These are phyloP conservation scores for Colletotrichum gloeosporioides DNA, from an alignment of 2,329 filamentous ascomycete species.

Conservation along the genomic window DNA sequence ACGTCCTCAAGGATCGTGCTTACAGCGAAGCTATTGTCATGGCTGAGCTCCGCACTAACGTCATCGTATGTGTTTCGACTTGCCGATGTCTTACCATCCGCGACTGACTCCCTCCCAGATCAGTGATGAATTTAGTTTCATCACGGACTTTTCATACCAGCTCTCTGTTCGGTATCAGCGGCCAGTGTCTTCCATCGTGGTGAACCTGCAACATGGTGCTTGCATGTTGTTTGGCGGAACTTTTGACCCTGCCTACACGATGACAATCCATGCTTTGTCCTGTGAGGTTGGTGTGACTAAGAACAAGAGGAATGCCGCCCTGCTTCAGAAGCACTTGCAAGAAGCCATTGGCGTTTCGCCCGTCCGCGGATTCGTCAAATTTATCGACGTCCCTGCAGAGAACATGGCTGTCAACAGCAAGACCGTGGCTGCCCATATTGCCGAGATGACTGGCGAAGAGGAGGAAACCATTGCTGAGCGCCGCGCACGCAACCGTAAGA, in stretches of 20 bases:
- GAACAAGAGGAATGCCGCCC: slow-evolving; percentile 81
- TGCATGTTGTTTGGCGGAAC: slow-evolving; percentile 78
- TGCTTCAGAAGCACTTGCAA: slow-evolving; percentile 78
- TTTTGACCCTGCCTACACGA: slow-evolving; percentile 79
- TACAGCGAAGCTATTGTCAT: slow-evolving; percentile 63
- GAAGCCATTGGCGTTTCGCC: slow-evolving; percentile 71
- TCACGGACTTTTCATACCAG: slow-evolving; percentile 75
- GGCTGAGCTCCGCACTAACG: slow-evolving; percentile 69
- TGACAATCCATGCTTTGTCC: slow-evolving; percentile 75
- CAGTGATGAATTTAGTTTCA: slow-evolving; percentile 76
- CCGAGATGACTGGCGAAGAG: slow-evolving; percentile 50
- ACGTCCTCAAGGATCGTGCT: slow-evolving; percentile 49
- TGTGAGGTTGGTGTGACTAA: slow-evolving; percentile 72
- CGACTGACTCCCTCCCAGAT: slow-evolving; percentile 52
- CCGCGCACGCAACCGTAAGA: slow-evolving; percentile 32
- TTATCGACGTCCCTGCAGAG: slow-evolving; percentile 72
- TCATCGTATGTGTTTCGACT: slow-evolving; percentile 55
- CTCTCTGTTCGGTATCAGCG: slow-evolving; percentile 79
- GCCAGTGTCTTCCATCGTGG: slow-evolving; percentile 74
- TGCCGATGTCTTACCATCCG: not conserved
- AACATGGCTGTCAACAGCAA: slow-evolving; percentile 74
- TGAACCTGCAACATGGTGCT: slow-evolving; percentile 77
- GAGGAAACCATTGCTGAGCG: slow-evolving; percentile 19
- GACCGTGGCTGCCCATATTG: slow-evolving; percentile 72
- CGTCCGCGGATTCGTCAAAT: slow-evolving; percentile 75